These are phyloP conservation scores for Nicotiana noctiflora DNA, from an alignment of 257 asterid genomes.

Conservation along the genomic window DNA sequence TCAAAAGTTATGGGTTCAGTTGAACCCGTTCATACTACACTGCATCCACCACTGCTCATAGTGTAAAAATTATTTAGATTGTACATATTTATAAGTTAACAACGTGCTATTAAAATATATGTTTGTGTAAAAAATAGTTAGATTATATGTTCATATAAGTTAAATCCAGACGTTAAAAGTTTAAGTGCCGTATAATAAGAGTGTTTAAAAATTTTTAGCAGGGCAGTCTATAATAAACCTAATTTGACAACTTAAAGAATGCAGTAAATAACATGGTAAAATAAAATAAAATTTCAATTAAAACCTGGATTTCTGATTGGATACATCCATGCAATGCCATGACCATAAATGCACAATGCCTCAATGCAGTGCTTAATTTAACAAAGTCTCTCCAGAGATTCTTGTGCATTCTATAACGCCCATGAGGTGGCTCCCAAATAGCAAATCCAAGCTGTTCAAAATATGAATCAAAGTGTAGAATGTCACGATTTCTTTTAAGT, in stretches of 20 bases:
- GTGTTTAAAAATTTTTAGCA: no score
- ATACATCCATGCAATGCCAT: slow-evolving; percentile 51
- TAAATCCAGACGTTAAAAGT: no score
- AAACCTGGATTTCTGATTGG: slow-evolving; percentile 47
- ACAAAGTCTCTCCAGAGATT: slow-evolving; percentile 41
- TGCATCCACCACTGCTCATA: no score
- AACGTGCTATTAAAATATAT: no score
- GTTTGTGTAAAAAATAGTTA: no score
- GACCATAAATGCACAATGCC: slow-evolving; percentile 50
- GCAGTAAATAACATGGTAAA: background rate
- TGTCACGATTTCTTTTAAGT: background rate
- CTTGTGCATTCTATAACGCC: slow-evolving; percentile 30
- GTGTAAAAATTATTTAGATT: background rate
- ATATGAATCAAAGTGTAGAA: no score
- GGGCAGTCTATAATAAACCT: background rate
- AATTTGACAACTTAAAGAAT: background rate
- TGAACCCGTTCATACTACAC: no score
- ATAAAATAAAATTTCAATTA: no score
- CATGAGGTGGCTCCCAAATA: slow-evolving; percentile 52
- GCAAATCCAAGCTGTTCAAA: slow-evolving; percentile 42
- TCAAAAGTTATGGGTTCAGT: no score
- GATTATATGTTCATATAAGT: no score
- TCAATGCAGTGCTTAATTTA: slow-evolving; percentile 35
- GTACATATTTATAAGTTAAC: background rate
- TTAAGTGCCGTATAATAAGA: no score